Evolutionary conservation across 306 rosid species (phyloP), one percentile per base, ranked within the genome.

Genomic region (Cajanus cajan): DNA sequence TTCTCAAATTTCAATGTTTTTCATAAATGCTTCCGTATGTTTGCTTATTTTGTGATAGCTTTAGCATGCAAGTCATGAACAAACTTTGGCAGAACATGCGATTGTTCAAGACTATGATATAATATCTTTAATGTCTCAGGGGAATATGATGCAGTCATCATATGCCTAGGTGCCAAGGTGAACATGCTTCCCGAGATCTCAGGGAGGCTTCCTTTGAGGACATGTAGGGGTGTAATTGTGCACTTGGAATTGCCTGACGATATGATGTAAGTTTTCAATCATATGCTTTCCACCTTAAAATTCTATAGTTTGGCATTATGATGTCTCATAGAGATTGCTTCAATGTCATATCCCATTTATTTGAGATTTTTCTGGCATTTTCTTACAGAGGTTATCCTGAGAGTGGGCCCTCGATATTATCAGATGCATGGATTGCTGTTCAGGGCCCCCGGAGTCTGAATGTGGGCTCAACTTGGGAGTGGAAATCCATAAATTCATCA

Each of bases 401-500:
- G 62, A 66, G 33, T 10, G 91, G 94, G 10, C 94, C 98, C 4
- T 92, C 96, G 0, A 90, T 95, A 85, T 64, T 92, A 73, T 95
- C 98, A 77, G 97, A 88, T 79, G 94, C 98, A 33, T 95, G 97
- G 98, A 85, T 94, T 34, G 85, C 98, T 5, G 84, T 92, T 68
- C 92, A 90, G 75, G 88, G 95, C 5, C 86, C 90, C 51, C 89
- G 84, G 0, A 85, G 85, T 78, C 65, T 92, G 80, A 73, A 82
- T 28, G 76, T 94, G 80, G 97, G 98, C 22, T 90, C 98, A 7
- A 92, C 98, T 15, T 95, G 97, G 98, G 96, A 95, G 55, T 95
- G 98, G 98, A 88, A 83, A 81, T 92, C 98, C 18, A 71, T 61
- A 73, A 91, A 91, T 72, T 88, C 98, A 12, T 88, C 92, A 10